Evolutionary conservation across 2,329 filamentous ascomycete species (phyloP), one percentile per base, ranked within the genome.

Genomic region (Fonsecaea pedrosoi): DNA sequence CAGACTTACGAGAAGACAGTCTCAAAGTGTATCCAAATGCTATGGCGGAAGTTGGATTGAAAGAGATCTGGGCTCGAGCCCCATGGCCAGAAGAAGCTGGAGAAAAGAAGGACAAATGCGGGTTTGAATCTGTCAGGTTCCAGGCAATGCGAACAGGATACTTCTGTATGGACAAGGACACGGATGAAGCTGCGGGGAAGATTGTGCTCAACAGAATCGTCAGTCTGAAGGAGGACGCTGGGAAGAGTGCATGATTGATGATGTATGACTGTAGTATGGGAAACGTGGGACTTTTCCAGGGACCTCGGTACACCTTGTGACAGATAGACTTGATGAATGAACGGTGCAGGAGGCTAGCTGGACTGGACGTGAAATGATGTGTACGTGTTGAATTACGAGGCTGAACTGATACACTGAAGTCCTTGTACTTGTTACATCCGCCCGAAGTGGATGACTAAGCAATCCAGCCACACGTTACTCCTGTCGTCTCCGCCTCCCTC

Each of bases 141-240:
- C 94, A 98, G 83, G 94, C 89, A 2, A 89, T 97, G 84, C 86
- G 94, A 32, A 91, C 94, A 54, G 94, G 90, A 9, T 97, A 96
- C 77, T 95, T 95, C 80, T 88, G 88, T 82, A 72, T 96, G 77
- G 94, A 97, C 77, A 87, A 85, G 58, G 92, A 96, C 74, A 91
- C 88, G 67, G 90, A 87, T 0, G 86, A 87, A 37, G 54, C 53
- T 30, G 34, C 64, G 8, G 91, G 92, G n/a, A 92, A 90, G 78
- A 83, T 96, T 71, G 87, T 98, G 56, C 81, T 98, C 35, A 98
- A 98, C 81, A 86, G 92, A 60, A 97, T 98, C 74, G 94, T 98
- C 25, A 92, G 90, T 56, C 79, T 97, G 75, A 96, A 96, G 82
- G 94, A 97, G 79, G 92, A 96, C 75, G 82, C 86, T n/a, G 88